Evolutionary conservation across 306 rosid species (phyloP).

Genomic region (Rubus parviflorus): DNA sequence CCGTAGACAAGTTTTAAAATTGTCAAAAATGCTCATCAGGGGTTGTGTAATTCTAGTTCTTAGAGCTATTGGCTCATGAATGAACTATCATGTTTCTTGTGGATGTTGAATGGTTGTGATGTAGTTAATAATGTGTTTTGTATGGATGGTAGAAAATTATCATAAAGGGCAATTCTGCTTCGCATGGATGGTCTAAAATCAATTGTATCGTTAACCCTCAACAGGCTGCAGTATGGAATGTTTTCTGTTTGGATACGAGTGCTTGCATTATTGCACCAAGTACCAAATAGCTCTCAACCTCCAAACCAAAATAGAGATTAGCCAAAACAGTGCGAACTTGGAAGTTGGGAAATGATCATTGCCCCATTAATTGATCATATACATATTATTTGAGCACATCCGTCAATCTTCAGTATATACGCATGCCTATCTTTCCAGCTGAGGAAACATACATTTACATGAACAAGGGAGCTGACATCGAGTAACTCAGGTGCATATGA

Average conservation of each 20-base stretch:
- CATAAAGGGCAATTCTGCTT: not conserved
- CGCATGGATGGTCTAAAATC: not conserved
- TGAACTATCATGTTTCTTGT: conserved; percentile 24
- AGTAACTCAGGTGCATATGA: not conserved
- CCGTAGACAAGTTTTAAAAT: conserved; percentile 65
- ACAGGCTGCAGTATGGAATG: not conserved
- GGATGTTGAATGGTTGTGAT: conserved; percentile 23
- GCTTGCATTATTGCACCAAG: not conserved
- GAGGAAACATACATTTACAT: not conserved
- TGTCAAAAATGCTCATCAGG: not conserved
- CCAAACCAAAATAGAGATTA: no score
- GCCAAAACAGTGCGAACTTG: not conserved
- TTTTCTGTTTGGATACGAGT: not conserved
- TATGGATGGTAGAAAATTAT: not conserved
- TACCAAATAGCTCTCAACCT: not conserved
- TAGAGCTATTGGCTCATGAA: conserved; percentile 19
- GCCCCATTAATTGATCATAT: not conserved
- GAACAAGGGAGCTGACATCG: not conserved
- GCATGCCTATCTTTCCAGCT: not conserved
- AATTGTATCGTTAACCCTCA: not conserved
- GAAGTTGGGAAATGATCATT: not conserved
- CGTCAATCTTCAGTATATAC: not conserved
- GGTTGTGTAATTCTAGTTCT: conserved; percentile 20
- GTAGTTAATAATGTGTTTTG: conserved; percentile 11
- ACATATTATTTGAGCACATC: not conserved